Evolutionary conservation across 164 flowering plant genomes (phyloP).

Genomic region (Magnolia sinica): DNA sequence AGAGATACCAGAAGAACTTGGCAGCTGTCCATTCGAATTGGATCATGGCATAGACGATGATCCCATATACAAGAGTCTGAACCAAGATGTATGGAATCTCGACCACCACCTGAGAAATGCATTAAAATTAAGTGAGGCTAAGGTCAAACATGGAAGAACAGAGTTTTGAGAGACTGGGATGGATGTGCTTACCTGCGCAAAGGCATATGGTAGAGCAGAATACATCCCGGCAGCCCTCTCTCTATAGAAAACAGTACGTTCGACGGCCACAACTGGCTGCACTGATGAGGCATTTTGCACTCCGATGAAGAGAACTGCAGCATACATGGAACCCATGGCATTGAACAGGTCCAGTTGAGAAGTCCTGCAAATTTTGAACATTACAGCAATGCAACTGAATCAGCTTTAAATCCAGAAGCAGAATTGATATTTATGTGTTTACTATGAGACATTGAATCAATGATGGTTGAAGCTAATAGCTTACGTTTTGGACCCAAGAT

Average conservation of each 20-base stretch:
- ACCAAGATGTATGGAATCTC: constrained; percentile 49
- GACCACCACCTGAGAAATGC: constrained; percentile 31
- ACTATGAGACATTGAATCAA: background rate
- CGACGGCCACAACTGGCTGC: constrained; percentile 54
- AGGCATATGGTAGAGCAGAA: constrained; percentile 42
- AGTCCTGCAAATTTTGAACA: constrained; percentile 16
- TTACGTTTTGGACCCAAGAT: constrained; percentile 37
- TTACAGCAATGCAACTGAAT: background rate
- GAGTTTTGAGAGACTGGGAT: background rate
- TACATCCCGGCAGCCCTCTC: constrained; percentile 4
- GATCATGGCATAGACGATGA: constrained; percentile 58
- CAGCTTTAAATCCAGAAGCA: background rate
- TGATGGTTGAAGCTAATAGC: background rate
- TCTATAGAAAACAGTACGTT: constrained; percentile 40
- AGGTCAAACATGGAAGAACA: background rate
- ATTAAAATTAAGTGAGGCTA: background rate
- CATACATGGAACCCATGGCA: constrained; percentile 63
- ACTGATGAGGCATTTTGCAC: constrained; percentile 49
- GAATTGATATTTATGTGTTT: background rate
- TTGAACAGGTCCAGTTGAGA: constrained; percentile 40
- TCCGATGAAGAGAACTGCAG: constrained; percentile 49
- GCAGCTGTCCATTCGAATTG: constrained; percentile 59
- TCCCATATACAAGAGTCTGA: constrained; percentile 38
- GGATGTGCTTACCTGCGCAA: constrained; percentile 37
- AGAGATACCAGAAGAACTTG: constrained; percentile 28